Evolutionary conservation across 73 alveolate species (phyloP).

Genomic region (Tetrahymena thermophila): DNA sequence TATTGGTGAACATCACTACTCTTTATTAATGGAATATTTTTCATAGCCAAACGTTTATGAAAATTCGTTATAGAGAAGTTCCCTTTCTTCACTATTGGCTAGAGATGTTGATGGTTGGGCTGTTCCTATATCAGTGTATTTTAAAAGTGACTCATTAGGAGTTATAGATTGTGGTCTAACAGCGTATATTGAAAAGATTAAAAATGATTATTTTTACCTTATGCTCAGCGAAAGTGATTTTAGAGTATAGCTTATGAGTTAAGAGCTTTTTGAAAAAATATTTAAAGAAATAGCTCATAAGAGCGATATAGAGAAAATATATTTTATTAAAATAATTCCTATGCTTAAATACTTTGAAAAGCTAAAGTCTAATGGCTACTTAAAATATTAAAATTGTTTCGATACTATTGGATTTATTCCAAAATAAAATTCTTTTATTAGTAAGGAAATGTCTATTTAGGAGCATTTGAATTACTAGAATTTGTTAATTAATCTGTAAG

Average conservation of each 20-base stretch:
- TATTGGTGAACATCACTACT: background rate
- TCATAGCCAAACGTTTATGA: background rate
- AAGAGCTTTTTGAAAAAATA: background rate
- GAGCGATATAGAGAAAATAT: background rate
- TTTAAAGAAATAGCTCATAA: background rate
- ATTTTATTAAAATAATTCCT: background rate
- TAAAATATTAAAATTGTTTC: background rate
- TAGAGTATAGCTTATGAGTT: background rate
- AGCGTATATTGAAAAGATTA: background rate
- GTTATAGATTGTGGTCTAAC: background rate
- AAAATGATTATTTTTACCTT: background rate
- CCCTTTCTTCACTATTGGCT: background rate
- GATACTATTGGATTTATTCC: background rate
- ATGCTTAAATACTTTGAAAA: background rate
- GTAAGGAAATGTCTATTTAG: background rate
- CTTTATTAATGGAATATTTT: background rate
- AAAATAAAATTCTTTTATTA: background rate
- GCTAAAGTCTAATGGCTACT: background rate
- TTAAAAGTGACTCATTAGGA: background rate
- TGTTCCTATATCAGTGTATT: background rate
- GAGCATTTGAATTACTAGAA: background rate
- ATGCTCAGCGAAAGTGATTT: background rate
- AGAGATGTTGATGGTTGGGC: background rate
- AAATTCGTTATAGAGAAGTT: background rate
- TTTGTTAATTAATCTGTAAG: background rate